Evolutionary conservation across 306 rosid genomes (phyloP).

Genomic region (Macrotyloma uniflorum): DNA sequence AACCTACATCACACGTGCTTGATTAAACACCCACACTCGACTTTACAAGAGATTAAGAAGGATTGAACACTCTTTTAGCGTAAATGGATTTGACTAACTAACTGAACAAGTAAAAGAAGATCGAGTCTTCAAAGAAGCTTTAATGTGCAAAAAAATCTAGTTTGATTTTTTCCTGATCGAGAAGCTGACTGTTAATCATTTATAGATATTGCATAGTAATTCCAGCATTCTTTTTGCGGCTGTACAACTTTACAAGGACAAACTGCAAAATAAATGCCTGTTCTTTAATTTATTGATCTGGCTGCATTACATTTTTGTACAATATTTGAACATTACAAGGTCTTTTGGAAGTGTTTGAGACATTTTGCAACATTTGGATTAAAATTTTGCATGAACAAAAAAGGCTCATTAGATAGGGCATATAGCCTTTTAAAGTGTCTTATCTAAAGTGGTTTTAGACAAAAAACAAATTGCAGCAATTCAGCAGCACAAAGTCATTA

Average conservation of each 20-base stretch:
- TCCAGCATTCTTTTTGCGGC: background rate
- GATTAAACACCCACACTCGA: background rate
- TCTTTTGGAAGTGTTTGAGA: background rate
- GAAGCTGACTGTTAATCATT: background rate
- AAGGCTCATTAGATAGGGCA: background rate
- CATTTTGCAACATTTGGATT: background rate
- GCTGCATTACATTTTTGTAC: background rate
- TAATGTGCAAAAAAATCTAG: background rate
- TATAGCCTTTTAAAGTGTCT: background rate
- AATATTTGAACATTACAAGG: constrained; percentile 9
- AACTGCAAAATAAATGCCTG: background rate
- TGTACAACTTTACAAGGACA: background rate
- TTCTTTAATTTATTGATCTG: background rate
- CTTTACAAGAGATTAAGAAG: constrained; percentile 2
- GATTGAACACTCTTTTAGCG: background rate
- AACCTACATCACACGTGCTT: background rate
- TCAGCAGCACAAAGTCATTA: background rate
- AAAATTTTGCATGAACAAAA: background rate
- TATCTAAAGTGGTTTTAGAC: background rate
- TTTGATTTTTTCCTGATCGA: background rate
- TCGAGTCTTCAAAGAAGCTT: background rate
- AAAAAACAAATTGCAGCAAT: background rate
- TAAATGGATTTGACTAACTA: background rate
- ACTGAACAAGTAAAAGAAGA: background rate
- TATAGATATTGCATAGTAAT: background rate